Percentiles rank a stretch among this genome's conserved stretches.
Evolutionary conservation across 2,329 filamentous ascomycete genomes (phyloP).

Genomic region (Bipolaris sorokiniana): DNA sequence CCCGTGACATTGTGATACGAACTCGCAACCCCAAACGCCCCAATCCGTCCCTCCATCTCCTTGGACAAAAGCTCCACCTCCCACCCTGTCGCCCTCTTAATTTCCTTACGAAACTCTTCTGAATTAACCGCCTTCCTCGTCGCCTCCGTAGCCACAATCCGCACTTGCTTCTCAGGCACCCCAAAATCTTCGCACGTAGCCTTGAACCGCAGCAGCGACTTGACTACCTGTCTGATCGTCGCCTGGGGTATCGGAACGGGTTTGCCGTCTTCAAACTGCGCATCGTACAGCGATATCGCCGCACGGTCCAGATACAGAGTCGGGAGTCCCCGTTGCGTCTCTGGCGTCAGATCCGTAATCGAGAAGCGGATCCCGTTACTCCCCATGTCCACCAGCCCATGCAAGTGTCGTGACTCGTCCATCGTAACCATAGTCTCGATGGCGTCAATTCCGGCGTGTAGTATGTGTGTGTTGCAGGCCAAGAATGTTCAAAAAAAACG

Average conservation of each 20-base stretch:
- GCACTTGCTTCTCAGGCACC: conserved; percentile 69
- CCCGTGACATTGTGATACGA: conserved; percentile 73
- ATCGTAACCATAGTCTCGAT: conserved; percentile 13
- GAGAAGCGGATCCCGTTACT: conserved; percentile 93
- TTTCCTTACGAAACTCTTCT: conserved; percentile 68
- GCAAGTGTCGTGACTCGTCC: conserved; percentile 31
- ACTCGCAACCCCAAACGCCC: conserved; percentile 82
- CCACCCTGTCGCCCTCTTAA: conserved; percentile 69
- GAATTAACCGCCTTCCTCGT: conserved; percentile 82
- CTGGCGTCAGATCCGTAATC: conserved; percentile 78
- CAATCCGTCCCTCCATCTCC: conserved; percentile 80
- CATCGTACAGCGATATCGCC: conserved; percentile 86
- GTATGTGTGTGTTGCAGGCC: conserved; percentile 6
- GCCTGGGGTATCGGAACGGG: conserved; percentile 60
- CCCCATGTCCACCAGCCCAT: conserved; percentile 48
- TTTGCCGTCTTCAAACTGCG: conserved; percentile 60
- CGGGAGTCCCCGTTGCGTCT: conserved; percentile 72
- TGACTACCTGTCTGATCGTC: conserved; percentile 70
- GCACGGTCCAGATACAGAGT: conserved; percentile 80
- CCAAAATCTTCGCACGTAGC: conserved; percentile 71
- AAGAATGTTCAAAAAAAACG: conserved; percentile 7
- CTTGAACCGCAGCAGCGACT: conserved; percentile 72
- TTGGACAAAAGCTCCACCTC: conserved; percentile 75
- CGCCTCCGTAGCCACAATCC: conserved; percentile 85
- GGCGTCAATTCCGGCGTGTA: too few species aligned